Conservation (phyloP, 177 flowering plant genomes). For the Vitis hybrid region DNA sequence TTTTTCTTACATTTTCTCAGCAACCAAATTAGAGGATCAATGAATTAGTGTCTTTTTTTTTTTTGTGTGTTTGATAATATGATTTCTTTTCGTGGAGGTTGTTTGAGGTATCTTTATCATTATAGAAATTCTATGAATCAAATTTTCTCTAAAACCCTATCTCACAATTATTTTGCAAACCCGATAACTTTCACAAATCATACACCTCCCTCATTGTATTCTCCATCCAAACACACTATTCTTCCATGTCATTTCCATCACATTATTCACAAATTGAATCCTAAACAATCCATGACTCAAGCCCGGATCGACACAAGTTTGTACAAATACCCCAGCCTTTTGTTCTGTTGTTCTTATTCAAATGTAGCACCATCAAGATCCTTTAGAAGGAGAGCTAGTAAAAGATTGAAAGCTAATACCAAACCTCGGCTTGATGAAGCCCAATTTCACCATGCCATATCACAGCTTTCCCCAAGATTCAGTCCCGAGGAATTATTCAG, state of each 20-base stretch:
- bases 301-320: neutral
- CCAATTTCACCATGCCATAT: slow-evolving; percentile 34
- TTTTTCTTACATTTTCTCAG: too few species aligned
- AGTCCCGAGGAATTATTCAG: slow-evolving; percentile 62
- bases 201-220: neutral
- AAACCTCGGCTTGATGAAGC: slow-evolving; percentile 45
- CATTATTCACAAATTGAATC: neutral
- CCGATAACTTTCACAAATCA: neutral
- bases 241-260: neutral
- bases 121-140: neutral
- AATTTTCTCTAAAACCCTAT: neutral
- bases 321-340: neutral
- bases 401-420: slow-evolving; percentile 28
- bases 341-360: slow-evolving; percentile 17
- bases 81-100: neutral
- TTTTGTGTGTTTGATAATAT: neutral
- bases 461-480: slow-evolving; percentile 74
- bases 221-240: too few species aligned
- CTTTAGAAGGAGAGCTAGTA: slow-evolving; percentile 35
- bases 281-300: neutral
- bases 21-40: too few species aligned
- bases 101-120: neutral
- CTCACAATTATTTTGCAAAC: neutral
- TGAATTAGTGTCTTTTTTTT: too few species aligned
- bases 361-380: slow-evolving; percentile 26